A percentile compares a stretch with the other conserved stretches of the same genome.
These are phyloP conservation scores for Stygiomarasmius scandens DNA, from an alignment of 1,284 basidiomycete species.

Conservation along the genomic window DNA sequence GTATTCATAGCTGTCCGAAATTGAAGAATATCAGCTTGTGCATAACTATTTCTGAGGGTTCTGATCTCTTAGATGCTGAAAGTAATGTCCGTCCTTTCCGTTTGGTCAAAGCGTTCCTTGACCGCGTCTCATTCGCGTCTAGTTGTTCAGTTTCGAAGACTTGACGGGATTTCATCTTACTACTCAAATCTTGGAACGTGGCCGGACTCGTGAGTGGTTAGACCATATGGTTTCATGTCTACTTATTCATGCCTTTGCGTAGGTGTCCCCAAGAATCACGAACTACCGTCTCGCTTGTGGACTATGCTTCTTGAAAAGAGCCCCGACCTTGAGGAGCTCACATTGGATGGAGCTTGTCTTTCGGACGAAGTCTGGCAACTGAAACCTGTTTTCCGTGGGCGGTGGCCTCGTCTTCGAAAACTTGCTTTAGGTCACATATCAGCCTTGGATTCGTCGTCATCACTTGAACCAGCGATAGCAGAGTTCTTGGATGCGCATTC, in stretches of 20 bases:
- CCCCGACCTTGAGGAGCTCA: conserved; percentile 21
- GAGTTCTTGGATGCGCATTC: conserved; percentile 21
- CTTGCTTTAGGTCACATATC: conserved; percentile 20
- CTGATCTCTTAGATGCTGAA: conserved; percentile 14
- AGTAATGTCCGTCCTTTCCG: conserved; percentile 15
- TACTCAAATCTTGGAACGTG: conserved; percentile 16
- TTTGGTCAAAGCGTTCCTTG: background rate
- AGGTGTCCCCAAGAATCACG: conserved; percentile 16
- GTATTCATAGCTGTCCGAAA: conserved; percentile 18
- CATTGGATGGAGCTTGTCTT: conserved; percentile 21
- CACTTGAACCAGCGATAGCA: conserved; percentile 4
- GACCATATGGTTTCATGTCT: background rate
- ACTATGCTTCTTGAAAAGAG: conserved; percentile 22
- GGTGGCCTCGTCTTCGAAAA: conserved; percentile 20
- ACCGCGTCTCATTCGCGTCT: background rate
- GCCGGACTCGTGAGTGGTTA: conserved; percentile 13
- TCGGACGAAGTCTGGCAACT: conserved; percentile 20
- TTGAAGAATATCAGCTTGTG: conserved; percentile 17
- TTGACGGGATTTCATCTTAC: conserved; percentile 19
- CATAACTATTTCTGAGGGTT: conserved; percentile 16
- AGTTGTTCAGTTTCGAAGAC: conserved; percentile 21
- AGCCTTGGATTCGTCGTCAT: conserved; percentile 3
- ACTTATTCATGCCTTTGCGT: background rate
- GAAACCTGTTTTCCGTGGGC: conserved; percentile 17
- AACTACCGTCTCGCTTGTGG: conserved; percentile 21